phyloP scores from a whole-genome alignment of 257 asterid species.

The Nicotiana noctiflora region DNA sequence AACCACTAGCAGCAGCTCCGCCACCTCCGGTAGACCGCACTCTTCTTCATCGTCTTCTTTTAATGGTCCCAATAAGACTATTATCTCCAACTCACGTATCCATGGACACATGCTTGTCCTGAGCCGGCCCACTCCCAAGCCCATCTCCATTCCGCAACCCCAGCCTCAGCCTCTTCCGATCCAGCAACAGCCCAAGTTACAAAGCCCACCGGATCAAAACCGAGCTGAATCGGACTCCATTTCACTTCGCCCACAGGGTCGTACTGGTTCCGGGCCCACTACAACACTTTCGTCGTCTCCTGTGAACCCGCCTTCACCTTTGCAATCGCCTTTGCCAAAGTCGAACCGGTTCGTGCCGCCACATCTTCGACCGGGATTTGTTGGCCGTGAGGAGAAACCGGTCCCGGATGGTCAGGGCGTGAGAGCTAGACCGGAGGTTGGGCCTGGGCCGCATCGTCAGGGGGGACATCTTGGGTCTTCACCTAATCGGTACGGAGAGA shows the following conservation, averaged over 20 bases:
- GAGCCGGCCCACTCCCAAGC: conserved; percentile 61
- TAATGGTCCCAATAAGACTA: conserved; percentile 30
- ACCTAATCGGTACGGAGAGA: conserved; percentile 25
- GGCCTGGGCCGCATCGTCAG: conserved; percentile 24
- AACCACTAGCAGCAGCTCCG: conserved; percentile 21
- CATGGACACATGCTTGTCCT: conserved; percentile 84
- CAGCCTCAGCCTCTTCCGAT: conserved; percentile 12
- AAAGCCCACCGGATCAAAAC: conserved; percentile 26
- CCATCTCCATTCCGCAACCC: conserved; percentile 34
- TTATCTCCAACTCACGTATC: conserved; percentile 52
- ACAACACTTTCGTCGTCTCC: conserved; percentile 30
- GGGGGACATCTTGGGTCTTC: conserved; percentile 26
- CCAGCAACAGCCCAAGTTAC: conserved; percentile 4
- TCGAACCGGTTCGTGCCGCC: conserved; percentile 63
- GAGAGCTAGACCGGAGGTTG: conserved; percentile 31
- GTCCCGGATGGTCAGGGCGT: conserved; percentile 37
- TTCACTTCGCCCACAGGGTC: conserved; percentile 62
- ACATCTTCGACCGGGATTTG: conserved; percentile 81
- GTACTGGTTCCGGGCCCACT: conserved; percentile 49
- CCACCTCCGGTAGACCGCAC: background rate
- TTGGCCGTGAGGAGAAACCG: conserved; percentile 59
- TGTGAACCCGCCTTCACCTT: conserved; percentile 22
- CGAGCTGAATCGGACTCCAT: conserved; percentile 32
- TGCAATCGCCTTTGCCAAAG: conserved; percentile 37
- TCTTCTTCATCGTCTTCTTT: conserved; percentile 22